Conservation (phyloP, 2,329 filamentous ascomycete genomes). For the Spiromastix sp. region DNA sequence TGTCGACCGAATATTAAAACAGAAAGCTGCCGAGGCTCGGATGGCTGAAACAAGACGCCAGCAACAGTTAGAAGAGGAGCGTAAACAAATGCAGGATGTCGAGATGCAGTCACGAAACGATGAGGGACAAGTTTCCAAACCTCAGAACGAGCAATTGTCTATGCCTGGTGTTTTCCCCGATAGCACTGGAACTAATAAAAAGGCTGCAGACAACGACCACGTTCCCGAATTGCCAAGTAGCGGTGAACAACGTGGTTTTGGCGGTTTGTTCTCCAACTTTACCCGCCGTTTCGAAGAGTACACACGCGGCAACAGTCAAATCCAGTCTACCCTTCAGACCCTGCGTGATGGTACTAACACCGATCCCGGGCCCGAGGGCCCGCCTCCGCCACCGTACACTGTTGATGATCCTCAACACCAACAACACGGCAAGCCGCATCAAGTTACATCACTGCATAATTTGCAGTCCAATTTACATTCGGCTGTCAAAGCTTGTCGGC, state of each 20-base stretch:
- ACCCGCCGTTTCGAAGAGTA: conserved; percentile 57
- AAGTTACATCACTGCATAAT: conserved; percentile 29
- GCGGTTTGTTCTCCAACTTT: conserved; percentile 57
- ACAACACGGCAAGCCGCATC: conserved; percentile 21
- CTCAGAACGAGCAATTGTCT: conserved; percentile 21
- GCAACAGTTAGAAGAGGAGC: conserved; percentile 60
- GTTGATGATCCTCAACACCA: conserved; percentile 22
- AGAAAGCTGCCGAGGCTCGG: conserved; percentile 76
- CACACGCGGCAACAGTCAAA: conserved; percentile 15
- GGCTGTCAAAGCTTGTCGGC: conserved; percentile 66
- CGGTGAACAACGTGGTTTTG: conserved; percentile 35
- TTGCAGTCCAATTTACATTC: conserved; percentile 50
- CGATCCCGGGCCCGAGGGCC: conserved; percentile 6
- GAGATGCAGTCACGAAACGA: conserved; percentile 39
- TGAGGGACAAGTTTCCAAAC: conserved; percentile 17
- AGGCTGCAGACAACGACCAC: background rate
- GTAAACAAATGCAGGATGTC: conserved; percentile 55
- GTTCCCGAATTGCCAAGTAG: conserved; percentile 11
- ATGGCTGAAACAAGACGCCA: conserved; percentile 76
- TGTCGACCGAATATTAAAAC: conserved; percentile 82
- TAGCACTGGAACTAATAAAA: conserved; percentile 42
- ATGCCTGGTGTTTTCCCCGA: conserved; percentile 71
- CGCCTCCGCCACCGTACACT: conserved; percentile 32
- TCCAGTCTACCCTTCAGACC: conserved; percentile 22
- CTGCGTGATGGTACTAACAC: conserved; percentile 15